phyloP scores from a whole-genome alignment of 768 basidiomycete species.

The Neoboletus magnificus region DNA sequence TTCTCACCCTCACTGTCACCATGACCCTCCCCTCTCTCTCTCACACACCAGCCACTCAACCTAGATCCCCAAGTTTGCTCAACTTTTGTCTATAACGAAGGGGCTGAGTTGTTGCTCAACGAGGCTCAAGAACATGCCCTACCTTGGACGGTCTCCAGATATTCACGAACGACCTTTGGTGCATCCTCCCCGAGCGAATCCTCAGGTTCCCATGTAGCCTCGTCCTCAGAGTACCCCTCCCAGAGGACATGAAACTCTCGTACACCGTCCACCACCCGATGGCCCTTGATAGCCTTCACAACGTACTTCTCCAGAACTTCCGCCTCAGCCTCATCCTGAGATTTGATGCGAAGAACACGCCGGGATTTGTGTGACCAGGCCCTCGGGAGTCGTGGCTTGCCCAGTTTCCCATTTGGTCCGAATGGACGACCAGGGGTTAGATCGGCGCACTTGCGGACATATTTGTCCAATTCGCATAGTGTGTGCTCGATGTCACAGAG shows the following conservation, averaged over 20 bases:
- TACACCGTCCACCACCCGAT: constrained; percentile 36
- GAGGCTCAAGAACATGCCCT: neutral
- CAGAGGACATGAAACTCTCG: constrained; percentile 51
- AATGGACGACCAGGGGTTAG: constrained; percentile 38
- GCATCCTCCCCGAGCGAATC: constrained; percentile 46
- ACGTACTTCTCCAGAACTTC: constrained; percentile 41
- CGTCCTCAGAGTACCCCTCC: constrained; percentile 48
- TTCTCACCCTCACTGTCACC: constrained; percentile 14
- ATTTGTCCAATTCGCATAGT: constrained; percentile 79
- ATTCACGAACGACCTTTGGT: constrained; percentile 42
- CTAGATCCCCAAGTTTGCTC: neutral
- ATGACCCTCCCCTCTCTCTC: neutral
- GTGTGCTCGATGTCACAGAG: constrained; percentile 76
- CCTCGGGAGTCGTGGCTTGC: constrained; percentile 39
- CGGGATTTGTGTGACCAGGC: constrained; percentile 57
- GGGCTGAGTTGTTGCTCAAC: neutral
- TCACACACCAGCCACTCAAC: neutral
- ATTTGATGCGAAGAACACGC: constrained; percentile 39
- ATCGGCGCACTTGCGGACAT: constrained; percentile 45
- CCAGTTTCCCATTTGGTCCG: constrained; percentile 26
- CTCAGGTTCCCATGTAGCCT: constrained; percentile 61
- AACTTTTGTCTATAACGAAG: constrained; percentile 3
- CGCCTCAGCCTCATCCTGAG: constrained; percentile 28
- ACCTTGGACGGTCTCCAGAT: constrained; percentile 25
- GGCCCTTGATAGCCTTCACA: constrained; percentile 37